These are phyloP conservation scores for Phialophora verrucosa DNA, from an alignment of 2,329 filamentous ascomycete species.

Conservation along the genomic window DNA sequence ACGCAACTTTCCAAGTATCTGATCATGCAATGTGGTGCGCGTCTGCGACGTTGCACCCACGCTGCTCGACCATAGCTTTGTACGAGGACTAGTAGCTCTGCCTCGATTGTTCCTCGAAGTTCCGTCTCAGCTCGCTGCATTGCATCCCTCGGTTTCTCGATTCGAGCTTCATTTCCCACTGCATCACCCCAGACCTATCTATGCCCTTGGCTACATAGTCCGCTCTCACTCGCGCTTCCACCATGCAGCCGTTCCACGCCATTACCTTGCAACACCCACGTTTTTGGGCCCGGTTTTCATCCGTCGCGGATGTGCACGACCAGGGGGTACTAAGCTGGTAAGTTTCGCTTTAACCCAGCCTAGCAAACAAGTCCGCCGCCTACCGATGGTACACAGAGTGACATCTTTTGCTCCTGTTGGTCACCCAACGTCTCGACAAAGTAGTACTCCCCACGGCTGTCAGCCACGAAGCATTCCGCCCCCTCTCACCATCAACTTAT, in stretches of 20 bases:
- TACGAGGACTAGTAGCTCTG: background rate
- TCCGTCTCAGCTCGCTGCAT: background rate
- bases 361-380: slow-evolving; percentile 4
- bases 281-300: slow-evolving; percentile 11
- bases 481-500: background rate
- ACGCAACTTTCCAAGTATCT: background rate
- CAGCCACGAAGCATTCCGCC: background rate
- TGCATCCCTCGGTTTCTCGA: background rate
- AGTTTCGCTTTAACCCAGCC: background rate
- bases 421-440: slow-evolving; percentile 7
- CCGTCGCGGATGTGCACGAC: slow-evolving; percentile 10
- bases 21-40: background rate
- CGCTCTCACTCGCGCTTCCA: slow-evolving; percentile 4
- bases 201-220: background rate
- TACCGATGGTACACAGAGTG: slow-evolving; percentile 6
- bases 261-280: slow-evolving; percentile 9
- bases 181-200: background rate
- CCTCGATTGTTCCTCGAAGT: background rate
- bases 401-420: background rate
- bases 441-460: background rate
- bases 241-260: background rate
- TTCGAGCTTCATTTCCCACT: background rate
- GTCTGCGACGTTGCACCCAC: slow-evolving; percentile 9
- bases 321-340: background rate
- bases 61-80: background rate